Evolutionary conservation across 139 green algal species (phyloP).

Genomic region (Tetratostichococcus sp.): DNA sequence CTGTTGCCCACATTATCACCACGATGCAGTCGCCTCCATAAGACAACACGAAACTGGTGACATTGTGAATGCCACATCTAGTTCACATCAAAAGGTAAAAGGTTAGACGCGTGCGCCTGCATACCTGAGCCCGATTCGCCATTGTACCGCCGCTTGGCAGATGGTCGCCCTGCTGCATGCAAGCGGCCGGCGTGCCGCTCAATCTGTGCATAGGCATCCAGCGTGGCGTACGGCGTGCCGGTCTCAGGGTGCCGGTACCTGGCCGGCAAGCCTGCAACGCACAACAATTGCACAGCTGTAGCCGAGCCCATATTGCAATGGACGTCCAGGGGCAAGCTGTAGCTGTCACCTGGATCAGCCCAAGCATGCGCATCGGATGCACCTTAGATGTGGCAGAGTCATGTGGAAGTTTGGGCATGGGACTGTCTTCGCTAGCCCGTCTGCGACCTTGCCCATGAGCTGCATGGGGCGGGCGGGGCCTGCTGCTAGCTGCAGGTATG

Average conservation of each 20-base stretch:
- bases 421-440: no score
- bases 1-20: neutral
- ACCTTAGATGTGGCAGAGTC: no score
- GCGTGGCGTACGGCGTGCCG: conserved; percentile 35
- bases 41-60: neutral
- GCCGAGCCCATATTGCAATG: neutral
- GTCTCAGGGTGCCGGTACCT: conserved; percentile 45
- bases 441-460: no score
- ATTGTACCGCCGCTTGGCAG: neutral
- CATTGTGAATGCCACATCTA: no score
- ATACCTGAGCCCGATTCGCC: neutral
- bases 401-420: no score
- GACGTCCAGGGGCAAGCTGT: neutral
- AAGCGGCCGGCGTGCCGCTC: no score
- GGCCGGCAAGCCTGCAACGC: neutral
- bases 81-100: no score
- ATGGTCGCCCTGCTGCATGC: neutral
- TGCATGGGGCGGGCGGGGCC: no score
- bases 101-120: no score
- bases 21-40: neutral
- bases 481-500: neutral
- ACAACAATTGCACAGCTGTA: neutral
- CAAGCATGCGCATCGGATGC: no score
- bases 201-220: conserved; percentile 25
- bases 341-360: no score